phyloP scores from a whole-genome alignment of 2,329 filamentous ascomycete species.

The Harringtonia lauricola region DNA sequence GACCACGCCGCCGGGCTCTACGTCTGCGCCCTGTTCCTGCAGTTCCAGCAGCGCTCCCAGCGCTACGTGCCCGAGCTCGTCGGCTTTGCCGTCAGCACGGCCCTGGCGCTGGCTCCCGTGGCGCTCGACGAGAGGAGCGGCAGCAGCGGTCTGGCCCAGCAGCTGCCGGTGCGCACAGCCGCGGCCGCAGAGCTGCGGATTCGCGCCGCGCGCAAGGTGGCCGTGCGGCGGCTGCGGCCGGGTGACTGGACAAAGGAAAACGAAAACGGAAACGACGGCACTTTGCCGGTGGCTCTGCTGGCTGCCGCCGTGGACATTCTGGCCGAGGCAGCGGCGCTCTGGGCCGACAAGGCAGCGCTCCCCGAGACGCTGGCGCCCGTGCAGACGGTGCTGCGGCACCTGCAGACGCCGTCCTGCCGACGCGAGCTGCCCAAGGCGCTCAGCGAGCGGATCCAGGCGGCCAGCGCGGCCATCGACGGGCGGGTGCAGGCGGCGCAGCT shows the following conservation, averaged over 20 bases:
- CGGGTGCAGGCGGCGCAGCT: conserved; percentile 48
- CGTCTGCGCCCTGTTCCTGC: conserved; percentile 64
- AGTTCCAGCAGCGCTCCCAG: conserved; percentile 76
- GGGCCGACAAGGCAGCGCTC: conserved; percentile 64
- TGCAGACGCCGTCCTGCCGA: conserved; percentile 42
- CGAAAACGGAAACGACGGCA: conserved; percentile 19
- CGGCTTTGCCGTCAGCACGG: conserved; percentile 66
- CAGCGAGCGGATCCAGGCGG: conserved; percentile 20
- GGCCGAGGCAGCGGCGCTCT: conserved; percentile 57
- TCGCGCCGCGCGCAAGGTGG: conserved; percentile 36
- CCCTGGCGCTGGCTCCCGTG: conserved; percentile 53
- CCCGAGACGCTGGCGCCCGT: conserved; percentile 65
- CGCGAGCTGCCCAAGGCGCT: conserved; percentile 33
- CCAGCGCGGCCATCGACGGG: conserved; percentile 27
- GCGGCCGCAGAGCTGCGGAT: conserved; percentile 32
- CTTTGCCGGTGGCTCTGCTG: conserved; percentile 47
- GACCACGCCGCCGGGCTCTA: conserved; percentile 69
- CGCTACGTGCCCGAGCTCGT: conserved; percentile 83
- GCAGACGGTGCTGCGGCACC: conserved; percentile 45
- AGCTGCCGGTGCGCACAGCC: conserved; percentile 16
- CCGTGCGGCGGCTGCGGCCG: conserved; percentile 7
- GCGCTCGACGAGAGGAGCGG: conserved; percentile 12
- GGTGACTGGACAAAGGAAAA: conserved; percentile 12
- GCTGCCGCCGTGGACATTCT: conserved; percentile 55
- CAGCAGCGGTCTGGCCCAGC: conserved; percentile 22